These are phyloP conservation scores for Pugionium dolabratum DNA, from an alignment of 345 rosid genomes.

Conservation along the genomic window DNA sequence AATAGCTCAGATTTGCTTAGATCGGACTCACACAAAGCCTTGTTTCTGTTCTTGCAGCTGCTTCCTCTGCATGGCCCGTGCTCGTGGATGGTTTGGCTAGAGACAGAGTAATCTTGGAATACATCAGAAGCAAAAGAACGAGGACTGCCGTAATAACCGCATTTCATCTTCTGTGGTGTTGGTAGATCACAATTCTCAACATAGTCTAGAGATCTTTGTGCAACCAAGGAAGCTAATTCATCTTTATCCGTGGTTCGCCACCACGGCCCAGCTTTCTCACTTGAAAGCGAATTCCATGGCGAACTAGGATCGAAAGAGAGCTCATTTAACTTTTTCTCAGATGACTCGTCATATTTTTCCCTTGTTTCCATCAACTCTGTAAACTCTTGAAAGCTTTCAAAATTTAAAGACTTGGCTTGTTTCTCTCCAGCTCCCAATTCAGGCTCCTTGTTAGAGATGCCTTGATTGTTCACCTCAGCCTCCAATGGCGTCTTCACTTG, in stretches of 20 bases:
- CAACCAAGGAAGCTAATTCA: constrained; percentile 83
- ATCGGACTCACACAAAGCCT: constrained; percentile 48
- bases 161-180: constrained; percentile 64
- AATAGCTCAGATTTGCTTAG: constrained; percentile 70
- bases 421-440: background rate
- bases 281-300: constrained; percentile 57
- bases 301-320: constrained; percentile 48
- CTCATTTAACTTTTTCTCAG: constrained; percentile 45
- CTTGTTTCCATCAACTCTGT: constrained; percentile 44
- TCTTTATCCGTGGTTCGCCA: constrained; percentile 79
- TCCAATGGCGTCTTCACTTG: constrained; percentile 47
- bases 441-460: constrained; percentile 28
- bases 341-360: constrained; percentile 29
- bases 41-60: constrained; percentile 30
- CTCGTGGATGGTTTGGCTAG: background rate
- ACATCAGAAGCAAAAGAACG: constrained; percentile 42
- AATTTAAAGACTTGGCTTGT: constrained; percentile 23
- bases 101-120: constrained; percentile 8
- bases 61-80: constrained; percentile 33
- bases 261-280: constrained; percentile 77
- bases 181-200: constrained; percentile 91
- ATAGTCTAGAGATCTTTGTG: constrained; percentile 69
- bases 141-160: constrained; percentile 40
- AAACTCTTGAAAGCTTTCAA: constrained; percentile 45
- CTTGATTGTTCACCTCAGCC: constrained; percentile 44